phyloP scores from a whole-genome alignment of 371 early-diverging fungal genomes.

The Dichotomocladium elegans region DNA sequence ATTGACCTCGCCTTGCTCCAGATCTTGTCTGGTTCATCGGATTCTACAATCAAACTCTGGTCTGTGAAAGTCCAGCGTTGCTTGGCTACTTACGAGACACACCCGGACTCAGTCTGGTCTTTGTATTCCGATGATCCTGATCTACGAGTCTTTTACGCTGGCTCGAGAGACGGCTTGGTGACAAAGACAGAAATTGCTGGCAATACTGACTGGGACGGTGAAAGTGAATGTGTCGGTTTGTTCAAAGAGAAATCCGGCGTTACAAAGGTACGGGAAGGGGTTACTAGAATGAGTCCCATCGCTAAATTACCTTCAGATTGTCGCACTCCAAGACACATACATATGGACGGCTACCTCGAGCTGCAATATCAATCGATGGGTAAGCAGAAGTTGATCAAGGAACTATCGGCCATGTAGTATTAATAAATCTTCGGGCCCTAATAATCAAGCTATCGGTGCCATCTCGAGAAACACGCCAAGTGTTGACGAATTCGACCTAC shows the following conservation, averaged over 20 bases:
- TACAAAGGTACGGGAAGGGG: constrained; percentile 51
- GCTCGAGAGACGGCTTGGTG: constrained; percentile 87
- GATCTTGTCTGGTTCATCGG: constrained; percentile 90
- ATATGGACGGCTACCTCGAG: constrained; percentile 91
- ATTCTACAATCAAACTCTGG: constrained; percentile 92
- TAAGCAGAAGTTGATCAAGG: constrained; percentile 10
- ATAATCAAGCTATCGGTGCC: constrained; percentile 52
- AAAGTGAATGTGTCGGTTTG: constrained; percentile 77
- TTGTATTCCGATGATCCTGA: constrained; percentile 81
- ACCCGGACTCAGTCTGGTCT: constrained; percentile 90
- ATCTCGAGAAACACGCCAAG: constrained; percentile 35
- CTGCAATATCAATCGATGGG: constrained; percentile 84
- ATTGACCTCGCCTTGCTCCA: constrained; percentile 13
- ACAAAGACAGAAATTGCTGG: constrained; percentile 64
- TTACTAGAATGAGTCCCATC: not conserved
- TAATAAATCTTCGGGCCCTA: not conserved
- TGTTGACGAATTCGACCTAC: constrained; percentile 42
- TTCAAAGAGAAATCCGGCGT: constrained; percentile 83
- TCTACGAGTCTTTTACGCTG: constrained; percentile 87
- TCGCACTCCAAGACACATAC: constrained; percentile 73
- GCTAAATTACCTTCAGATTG: constrained; percentile 41
- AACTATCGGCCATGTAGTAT: not conserved
- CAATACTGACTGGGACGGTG: constrained; percentile 35
- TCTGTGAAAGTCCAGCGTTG: constrained; percentile 84
- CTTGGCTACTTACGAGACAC: constrained; percentile 80